These are phyloP conservation scores for Thermochaetoides thermophila DNA, from an alignment of 495 filamentous ascomycete genomes.

Conservation along the genomic window DNA sequence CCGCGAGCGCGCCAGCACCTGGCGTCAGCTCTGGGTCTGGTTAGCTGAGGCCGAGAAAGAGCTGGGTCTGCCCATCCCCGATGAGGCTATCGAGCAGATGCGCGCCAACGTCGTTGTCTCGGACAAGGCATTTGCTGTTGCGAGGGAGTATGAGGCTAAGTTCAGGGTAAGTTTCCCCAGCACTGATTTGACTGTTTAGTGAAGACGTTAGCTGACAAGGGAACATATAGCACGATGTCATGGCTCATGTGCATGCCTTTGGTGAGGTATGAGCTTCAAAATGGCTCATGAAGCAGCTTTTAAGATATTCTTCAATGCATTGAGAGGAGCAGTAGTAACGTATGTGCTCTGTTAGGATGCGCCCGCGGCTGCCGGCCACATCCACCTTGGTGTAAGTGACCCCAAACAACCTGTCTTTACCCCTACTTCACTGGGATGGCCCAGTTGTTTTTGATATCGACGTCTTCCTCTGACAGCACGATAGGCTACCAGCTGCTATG, in stretches of 20 bases:
- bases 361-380: constrained; percentile 73
- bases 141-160: constrained; percentile 55
- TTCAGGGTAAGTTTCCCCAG: constrained; percentile 6
- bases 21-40: constrained; percentile 71
- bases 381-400: constrained; percentile 50
- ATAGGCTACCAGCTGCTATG: constrained; percentile 20
- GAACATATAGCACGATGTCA: constrained; percentile 37
- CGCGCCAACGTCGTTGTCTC: constrained; percentile 52
- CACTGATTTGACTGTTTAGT: background rate
- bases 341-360: too few relatives aligned
- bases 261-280: constrained; percentile 52
- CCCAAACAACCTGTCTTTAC: too few relatives aligned
- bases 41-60: constrained; percentile 73
- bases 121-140: constrained; percentile 66
- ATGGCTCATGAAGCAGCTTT: too few relatives aligned
- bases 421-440: too few relatives aligned
- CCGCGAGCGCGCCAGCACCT: constrained; percentile 54
- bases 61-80: constrained; percentile 46
- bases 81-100: constrained; percentile 65
- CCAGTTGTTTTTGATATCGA: too few relatives aligned
- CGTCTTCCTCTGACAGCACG: too few relatives aligned
- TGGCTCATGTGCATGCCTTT: constrained; percentile 43
- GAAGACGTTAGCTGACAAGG: constrained; percentile 1
- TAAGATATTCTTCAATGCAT: too few relatives aligned
- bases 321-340: too few relatives aligned